Base-by-base conservation (phyloP, 352 stramenopile species). In the Pythium oligandrum region DNA sequence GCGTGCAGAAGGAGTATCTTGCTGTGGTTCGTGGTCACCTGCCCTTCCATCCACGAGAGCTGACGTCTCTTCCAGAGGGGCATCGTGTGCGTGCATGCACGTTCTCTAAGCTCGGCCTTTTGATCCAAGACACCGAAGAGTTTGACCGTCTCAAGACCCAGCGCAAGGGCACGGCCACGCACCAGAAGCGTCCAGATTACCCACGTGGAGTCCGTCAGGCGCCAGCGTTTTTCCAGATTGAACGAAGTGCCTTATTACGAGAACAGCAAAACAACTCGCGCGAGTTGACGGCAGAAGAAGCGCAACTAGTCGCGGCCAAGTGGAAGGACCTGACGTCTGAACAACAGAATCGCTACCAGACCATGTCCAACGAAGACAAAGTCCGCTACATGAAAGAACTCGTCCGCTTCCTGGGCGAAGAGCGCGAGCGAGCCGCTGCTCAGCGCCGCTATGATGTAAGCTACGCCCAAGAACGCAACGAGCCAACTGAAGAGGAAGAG, bases 1-100 rank as follows among this genome's bases (percentile, higher is more conserved):
- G 72, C 38, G 78, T 87, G 32, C 69, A 90, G 53, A 96, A 96
- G 45, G 71, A 88, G 46, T 96, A 96, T 63, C 61, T 96, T 35
- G 86, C 87, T 0, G 62, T 96, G 26, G 76, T 96, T 26, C 68
- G 71, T 6, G 87, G 86, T 4, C 74, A 90, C 47, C 42, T 95
- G 30, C 71, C 78, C 3, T 79, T 87, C 44, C 55, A 87, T 34
- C 75, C 79, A 11, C 56, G 48, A 7, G 63, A 86, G 9, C 48
- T 50, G 17, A 34, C 48, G 10, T 12, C 44, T 63, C 53, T 48
- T 34, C 52, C 30, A 38, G 57, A 30, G 47, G 30, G 11, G 35
- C 53, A 44, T 40, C 48, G 32, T 8, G 42, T 61, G 6, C 77
- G 73, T 10, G 56, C 64, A 4, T 88, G 75, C 43, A 78, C 82